Evolutionary conservation across 2,329 filamentous ascomycete species (phyloP), one percentile per base, ranked within the genome.

Genomic region (Talaromyces amestolkiae): DNA sequence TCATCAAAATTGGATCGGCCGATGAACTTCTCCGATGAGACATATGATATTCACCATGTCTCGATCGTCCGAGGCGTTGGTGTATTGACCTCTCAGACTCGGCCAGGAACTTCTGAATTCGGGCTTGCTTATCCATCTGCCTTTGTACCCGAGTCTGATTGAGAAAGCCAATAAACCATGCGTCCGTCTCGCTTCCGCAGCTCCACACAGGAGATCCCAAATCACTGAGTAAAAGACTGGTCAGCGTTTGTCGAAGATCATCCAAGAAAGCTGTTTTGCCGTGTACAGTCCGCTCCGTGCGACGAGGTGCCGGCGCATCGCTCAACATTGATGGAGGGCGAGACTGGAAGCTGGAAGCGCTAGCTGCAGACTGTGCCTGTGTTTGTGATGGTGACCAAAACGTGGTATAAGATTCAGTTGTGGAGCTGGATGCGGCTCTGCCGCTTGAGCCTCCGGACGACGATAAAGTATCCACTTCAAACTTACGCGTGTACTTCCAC

Each of bases 321-420:
- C 74, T 79, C 61, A 79, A 74, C 73, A 79, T 76, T 3, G 79
- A 80, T 1, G 78, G 75, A 8, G 78, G 78, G 3, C 79, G 75
- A 3, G 80, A 82, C 49, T 78, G 84, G 75, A 76, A 84, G 79
- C 75, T 91, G 74, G 79, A 89, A 75, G 84, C 81, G 67, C 83
- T 87, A 0, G 87, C 85, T 1, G 90, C 87, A 39, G 87, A 87
- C 67, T 89, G 85, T 0, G 86, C 83, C 61, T 86, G 82, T 0
- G 88, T 87, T 66, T 91, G 89, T 70, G 94, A 93, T 0, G 91
- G 91, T 2, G 93, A 97, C 92, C 93, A 97, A 74, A 94, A 96
- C 0, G 92, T 95, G 17, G 87, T 88, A 27, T 86, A 85, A 0
- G 91, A 90, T 71, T 95, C 92, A 66, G 90, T 89, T 0, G 90